Evolutionary conservation across 352 stramenopile genomes (phyloP), one percentile per base, ranked within the genome.

Genomic region (Globisporangium nodosum): DNA sequence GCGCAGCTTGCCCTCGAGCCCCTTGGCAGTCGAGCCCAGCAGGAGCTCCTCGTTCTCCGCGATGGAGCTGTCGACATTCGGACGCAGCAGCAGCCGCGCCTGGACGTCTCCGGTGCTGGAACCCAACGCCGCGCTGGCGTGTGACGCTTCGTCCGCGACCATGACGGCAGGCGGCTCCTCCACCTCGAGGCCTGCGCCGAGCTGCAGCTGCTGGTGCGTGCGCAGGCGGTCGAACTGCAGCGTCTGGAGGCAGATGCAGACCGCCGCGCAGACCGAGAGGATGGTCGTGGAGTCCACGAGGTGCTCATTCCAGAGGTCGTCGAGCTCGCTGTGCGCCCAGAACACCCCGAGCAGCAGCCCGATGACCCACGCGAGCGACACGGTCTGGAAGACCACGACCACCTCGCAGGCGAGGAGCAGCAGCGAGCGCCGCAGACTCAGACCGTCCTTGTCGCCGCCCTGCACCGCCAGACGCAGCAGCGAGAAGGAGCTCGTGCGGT

Each of bases 331-430:
- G 45, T 81, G 80, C 0, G 58, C 66, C 70, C 76, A 76, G 46
- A 84, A 82, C 11, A 83, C 53, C 18, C 51, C 56, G 20, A 80
- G 51, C 49, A 79, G 57, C 11, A 90, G 63, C 15, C 81, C 20
- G 7, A 85, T 65, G 42, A 85, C 71, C 63, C 64, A 86, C 20
- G 67, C 48, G 46, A 88, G 68, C 35, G 69, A 76, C 42, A 82
- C 61, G 2, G 64, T 84, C 55, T 88, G 76, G 18, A 88, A 60
- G 48, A 90, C 66, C 30, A 87, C 71, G 58, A 86, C 62, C n/a
- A 74, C 56, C 49, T 94, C 84, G 58, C 85, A 88, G n/a, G 85
- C 39, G 11, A 69, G 71, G 27, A 93, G 61, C 30, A 80, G 58
- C 4, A 61, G 46, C 3, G 81, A 84, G 33, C 82, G 79, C 24